A percentile compares a stretch with the other conserved stretches of the same genome.
phyloP scores from a whole-genome alignment of 2,329 filamentous ascomycete genomes.

The Endothia cerciana region DNA sequence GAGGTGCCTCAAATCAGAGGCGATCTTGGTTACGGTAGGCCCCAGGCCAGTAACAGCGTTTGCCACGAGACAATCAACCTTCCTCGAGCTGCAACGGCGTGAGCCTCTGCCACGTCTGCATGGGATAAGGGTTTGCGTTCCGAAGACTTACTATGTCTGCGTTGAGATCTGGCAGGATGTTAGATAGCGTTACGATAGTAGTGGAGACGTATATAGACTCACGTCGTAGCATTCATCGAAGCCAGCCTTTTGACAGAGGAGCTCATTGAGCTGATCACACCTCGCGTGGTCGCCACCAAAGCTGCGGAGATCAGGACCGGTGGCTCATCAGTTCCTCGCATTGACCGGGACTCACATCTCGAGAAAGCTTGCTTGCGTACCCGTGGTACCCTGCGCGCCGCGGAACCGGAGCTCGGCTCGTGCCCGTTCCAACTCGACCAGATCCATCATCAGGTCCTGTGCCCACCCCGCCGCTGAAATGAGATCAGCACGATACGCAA shows the following conservation, averaged over 20 bases:
- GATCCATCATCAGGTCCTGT: conserved; percentile 75
- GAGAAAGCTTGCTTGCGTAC: conserved; percentile 67
- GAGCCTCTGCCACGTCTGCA: not conserved
- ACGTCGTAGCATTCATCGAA: conserved; percentile 52
- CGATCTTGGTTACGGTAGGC: conserved; percentile 76
- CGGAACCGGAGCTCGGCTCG: conserved; percentile 74
- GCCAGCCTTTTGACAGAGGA: conserved; percentile 59
- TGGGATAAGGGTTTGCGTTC: not conserved
- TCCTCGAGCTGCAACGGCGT: conserved; percentile 56
- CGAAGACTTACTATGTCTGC: conserved; percentile 52
- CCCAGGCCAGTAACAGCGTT: conserved; percentile 82
- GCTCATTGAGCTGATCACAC: conserved; percentile 57
- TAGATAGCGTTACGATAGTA: not conserved
- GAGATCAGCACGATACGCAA: not conserved
- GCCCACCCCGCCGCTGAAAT: conserved; percentile 59
- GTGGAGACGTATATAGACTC: not conserved
- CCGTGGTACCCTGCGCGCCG: conserved; percentile 69
- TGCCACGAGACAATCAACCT: conserved; percentile 79
- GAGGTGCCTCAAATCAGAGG: conserved; percentile 74
- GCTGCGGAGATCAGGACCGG: conserved; percentile 52
- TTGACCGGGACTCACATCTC: conserved; percentile 62
- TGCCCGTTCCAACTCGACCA: conserved; percentile 72
- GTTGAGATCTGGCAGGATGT: conserved; percentile 54
- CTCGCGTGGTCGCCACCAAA: conserved; percentile 55
- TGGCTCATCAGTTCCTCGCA: conserved; percentile 58